These are phyloP conservation scores for Fremontodendron californicum DNA, from an alignment of 345 rosid species.

Conservation along the genomic window DNA sequence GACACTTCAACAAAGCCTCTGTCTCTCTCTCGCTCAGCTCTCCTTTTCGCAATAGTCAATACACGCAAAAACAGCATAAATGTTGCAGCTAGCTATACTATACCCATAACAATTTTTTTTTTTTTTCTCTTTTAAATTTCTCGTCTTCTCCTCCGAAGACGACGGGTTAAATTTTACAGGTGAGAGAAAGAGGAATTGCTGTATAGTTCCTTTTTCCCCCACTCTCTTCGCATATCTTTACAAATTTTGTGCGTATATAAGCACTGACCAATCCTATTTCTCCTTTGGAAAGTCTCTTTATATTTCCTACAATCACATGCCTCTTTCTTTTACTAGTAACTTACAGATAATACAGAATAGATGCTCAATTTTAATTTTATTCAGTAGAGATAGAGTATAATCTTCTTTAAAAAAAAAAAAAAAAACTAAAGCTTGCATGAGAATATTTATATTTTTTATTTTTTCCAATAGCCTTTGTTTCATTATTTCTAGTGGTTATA, in stretches of 20 bases:
- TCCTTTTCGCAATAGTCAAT: constrained; percentile 29
- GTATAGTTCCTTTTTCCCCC: constrained; percentile 19
- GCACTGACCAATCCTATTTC: constrained; percentile 2
- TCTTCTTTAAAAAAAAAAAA: no score
- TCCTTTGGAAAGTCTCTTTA: background rate
- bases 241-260: no score
- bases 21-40: constrained; percentile 1
- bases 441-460: no score
- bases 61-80: constrained; percentile 6
- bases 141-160: constrained; percentile 18
- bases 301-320: constrained; percentile 1
- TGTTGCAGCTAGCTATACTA: background rate
- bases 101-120: background rate
- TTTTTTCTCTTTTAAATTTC: background rate
- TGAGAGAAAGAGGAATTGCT: background rate
- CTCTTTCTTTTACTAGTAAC: background rate
- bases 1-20: constrained; percentile 38
- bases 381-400: no score
- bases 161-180: constrained; percentile 14
- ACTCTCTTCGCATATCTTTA: constrained; percentile 5
- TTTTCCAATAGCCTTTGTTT: no score
- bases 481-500: no score
- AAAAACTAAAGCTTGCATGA: no score
- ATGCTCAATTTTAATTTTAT: background rate
- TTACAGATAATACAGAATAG: constrained; percentile 13